A percentile compares a stretch with the other conserved stretches of the same genome.
These are phyloP conservation scores for rapeseed (Brassica napus) DNA, from an alignment of 345 rosid species.

Conservation along the genomic window Da-Ae NC_063435.1:28970501-28971000, in stretches of 20 bases:
- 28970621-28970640: background rate
- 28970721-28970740: conserved; percentile 11
- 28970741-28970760: background rate
- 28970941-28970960: background rate
- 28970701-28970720: conserved; percentile 15
- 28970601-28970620: background rate
- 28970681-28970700: conserved; percentile 5
- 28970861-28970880: background rate
- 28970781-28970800: background rate
- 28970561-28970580: background rate
- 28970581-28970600: background rate
- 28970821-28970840: background rate
- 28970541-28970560: background rate
- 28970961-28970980: background rate
- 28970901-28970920: background rate
- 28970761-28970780: background rate
- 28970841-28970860: background rate
- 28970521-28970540: background rate
- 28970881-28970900: background rate
- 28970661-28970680: background rate
- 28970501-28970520: background rate
- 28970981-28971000: background rate
- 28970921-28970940: background rate
- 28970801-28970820: background rate
- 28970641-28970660: background rate